Conservation (phyloP, 495 filamentous ascomycete genomes). For the Terfezia boudieri region DNA sequence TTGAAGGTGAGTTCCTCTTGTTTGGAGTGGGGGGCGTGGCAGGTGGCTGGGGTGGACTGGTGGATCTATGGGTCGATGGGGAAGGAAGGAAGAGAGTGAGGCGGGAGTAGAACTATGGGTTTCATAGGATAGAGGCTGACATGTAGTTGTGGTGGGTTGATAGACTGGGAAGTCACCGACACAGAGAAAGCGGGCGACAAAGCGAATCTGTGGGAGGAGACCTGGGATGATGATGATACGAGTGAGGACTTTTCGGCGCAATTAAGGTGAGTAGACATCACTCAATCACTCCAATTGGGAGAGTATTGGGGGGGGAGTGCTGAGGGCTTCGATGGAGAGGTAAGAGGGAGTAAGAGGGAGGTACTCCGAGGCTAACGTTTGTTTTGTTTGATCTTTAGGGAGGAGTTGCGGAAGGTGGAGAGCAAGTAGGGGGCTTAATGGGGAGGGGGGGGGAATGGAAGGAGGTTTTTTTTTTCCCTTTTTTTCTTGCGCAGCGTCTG, state of each 20-base stretch:
- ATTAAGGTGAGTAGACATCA: constrained; percentile 41
- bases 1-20: constrained; percentile 47
- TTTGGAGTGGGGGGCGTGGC: too few relatives aligned
- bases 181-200: not conserved
- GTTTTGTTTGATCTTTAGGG: not conserved
- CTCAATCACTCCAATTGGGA: too few relatives aligned
- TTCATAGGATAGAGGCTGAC: not conserved
- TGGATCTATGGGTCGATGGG: not conserved
- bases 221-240: constrained; percentile 98
- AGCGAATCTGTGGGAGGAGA: constrained; percentile 88
- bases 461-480: not conserved
- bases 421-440: not conserved
- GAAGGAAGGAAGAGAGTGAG: not conserved
- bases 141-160: not conserved
- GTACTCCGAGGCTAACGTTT: not conserved
- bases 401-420: not conserved
- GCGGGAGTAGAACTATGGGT: not conserved
- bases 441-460: not conserved
- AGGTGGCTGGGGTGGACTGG: not conserved
- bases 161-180: constrained; percentile 17
- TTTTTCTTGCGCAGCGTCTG: too few relatives aligned
- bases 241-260: constrained; percentile 90
- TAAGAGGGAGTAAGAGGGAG: not conserved
- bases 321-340: not conserved
- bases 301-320: not conserved